Evolutionary conservation across 2,329 filamentous ascomycete genomes (phyloP), one percentile per base, ranked within the genome.

Genomic region (Penicillium palitans): DNA sequence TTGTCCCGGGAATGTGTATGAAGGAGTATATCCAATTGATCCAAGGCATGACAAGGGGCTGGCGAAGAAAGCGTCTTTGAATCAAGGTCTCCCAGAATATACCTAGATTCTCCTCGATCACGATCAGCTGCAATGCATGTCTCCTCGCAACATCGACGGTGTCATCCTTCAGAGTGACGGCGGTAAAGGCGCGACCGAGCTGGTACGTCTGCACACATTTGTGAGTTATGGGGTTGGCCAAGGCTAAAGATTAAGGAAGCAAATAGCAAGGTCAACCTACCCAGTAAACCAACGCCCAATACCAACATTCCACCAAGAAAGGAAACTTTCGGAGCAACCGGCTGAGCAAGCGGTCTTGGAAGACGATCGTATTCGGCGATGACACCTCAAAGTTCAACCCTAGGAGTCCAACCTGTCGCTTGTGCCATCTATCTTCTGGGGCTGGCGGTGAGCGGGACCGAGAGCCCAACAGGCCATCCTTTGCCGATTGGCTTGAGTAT

Each of bases 271-370:
- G 55, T 31, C n/a, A 31, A 70, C 83, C 66, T 81, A 90, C 88
- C 87, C 88, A 91, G 76, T 91, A 91, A 51, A 91, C 87, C 61
- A 90, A 76, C 3, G 86, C 84, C 88, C 88, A 91, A 67, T 91
- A 91, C 87, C 88, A 91, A 41, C 84, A 87, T 73, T 91, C 89
- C 1, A 87, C 86, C 29, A 91, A 72, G 69, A 91, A 91, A 0
- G 89, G 89, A 63, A 90, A 85, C 68, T 84, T 87, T 57, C 80
- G 80, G 15, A 91, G 79, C 37, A 91, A 65, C 5, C 87, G 80
- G 69, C 86, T 89, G 51, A 89, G 76, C 13, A 87, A 74, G 47
- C 84, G 82, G 60, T 84, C 80, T 62, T 82, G 79, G 67, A 87
- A 88, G 7, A 83, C 76, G 40, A 77, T 76, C 1, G 86, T 88